Percentiles rank a stretch among this genome's conserved stretches.
phyloP scores from a whole-genome alignment of 768 basidiomycete genomes.

The Lactarius trivialis region DNA sequence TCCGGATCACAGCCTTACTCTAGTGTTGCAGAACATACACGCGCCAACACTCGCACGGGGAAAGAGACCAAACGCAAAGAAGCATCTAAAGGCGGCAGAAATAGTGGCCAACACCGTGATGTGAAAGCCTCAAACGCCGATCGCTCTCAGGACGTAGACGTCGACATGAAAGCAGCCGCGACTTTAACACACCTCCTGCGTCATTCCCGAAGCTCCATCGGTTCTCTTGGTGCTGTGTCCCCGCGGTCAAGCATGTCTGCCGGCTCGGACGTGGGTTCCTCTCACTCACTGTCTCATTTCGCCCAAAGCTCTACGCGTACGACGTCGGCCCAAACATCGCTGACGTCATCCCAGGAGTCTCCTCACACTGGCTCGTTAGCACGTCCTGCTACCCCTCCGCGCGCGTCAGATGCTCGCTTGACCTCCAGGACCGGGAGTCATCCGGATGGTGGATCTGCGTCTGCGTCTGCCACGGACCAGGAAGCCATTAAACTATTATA shows the following conservation, averaged over 20 bases:
- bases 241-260: constrained; percentile 67
- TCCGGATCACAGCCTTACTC: constrained; percentile 16
- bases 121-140: constrained; percentile 9
- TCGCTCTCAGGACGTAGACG: constrained; percentile 46
- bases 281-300: constrained; percentile 56
- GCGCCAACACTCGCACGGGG: constrained; percentile 18
- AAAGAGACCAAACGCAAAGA: constrained; percentile 14
- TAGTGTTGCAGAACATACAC: constrained; percentile 22
- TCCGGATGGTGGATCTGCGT: constrained; percentile 30
- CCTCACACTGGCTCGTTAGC: constrained; percentile 30
- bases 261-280: constrained; percentile 59
- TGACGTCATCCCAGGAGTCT: constrained; percentile 36
- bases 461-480: constrained; percentile 49
- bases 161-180: constrained; percentile 79
- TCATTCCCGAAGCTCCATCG: constrained; percentile 55
- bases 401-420: constrained; percentile 24
- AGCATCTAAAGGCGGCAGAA: constrained; percentile 4
- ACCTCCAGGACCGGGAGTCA: constrained; percentile 21
- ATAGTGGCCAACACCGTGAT: not conserved
- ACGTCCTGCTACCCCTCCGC: constrained; percentile 35
- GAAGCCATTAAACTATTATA: constrained; percentile 86
- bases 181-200: constrained; percentile 68
- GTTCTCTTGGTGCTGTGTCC: constrained; percentile 47
- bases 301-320: constrained; percentile 62
- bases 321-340: constrained; percentile 35